Conservation (phyloP, 495 filamentous ascomycete species). For the Saxophila tyrrhenica region DNA sequence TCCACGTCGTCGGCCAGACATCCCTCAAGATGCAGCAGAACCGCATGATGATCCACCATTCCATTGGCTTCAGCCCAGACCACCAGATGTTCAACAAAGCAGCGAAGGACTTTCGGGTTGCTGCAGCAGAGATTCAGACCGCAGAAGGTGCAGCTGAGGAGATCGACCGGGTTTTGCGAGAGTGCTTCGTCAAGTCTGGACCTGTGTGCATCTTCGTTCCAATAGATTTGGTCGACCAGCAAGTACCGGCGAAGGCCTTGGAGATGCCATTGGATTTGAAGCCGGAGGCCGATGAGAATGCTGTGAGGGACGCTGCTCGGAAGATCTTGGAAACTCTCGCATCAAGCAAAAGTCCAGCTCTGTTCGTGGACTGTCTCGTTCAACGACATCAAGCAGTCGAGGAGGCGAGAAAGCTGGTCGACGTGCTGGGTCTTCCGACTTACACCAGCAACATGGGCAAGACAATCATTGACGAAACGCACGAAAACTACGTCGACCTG, state of each 20-base stretch:
- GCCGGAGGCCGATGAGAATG: constrained; percentile 18
- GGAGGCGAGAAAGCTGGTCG: constrained; percentile 22
- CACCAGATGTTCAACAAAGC: constrained; percentile 29
- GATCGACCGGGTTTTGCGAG: constrained; percentile 31
- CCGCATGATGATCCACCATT: constrained; percentile 34
- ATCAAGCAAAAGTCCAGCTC: constrained; percentile 23
- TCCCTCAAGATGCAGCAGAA: constrained; percentile 26
- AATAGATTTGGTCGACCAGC: constrained; percentile 26
- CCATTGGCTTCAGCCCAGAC: constrained; percentile 22
- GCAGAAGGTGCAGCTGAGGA: constrained; percentile 26
- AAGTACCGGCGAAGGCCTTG: constrained; percentile 22
- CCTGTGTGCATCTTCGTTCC: constrained; percentile 34
- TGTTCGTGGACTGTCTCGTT: constrained; percentile 27
- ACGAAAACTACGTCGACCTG: constrained; percentile 25
- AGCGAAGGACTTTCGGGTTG: constrained; percentile 22
- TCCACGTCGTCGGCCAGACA: constrained; percentile 34
- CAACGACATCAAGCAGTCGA: constrained; percentile 22
- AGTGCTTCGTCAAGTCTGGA: constrained; percentile 27
- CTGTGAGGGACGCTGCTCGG: constrained; percentile 22
- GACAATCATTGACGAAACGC: constrained; percentile 27
- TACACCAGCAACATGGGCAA: constrained; percentile 29
- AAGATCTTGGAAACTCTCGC: constrained; percentile 22
- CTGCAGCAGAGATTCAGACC: constrained; percentile 28
- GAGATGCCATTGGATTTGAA: constrained; percentile 26
- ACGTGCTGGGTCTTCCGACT: constrained; percentile 21